Evolutionary conservation across 768 basidiomycete genomes (phyloP).

Genomic region (Lentinula lateritia): DNA sequence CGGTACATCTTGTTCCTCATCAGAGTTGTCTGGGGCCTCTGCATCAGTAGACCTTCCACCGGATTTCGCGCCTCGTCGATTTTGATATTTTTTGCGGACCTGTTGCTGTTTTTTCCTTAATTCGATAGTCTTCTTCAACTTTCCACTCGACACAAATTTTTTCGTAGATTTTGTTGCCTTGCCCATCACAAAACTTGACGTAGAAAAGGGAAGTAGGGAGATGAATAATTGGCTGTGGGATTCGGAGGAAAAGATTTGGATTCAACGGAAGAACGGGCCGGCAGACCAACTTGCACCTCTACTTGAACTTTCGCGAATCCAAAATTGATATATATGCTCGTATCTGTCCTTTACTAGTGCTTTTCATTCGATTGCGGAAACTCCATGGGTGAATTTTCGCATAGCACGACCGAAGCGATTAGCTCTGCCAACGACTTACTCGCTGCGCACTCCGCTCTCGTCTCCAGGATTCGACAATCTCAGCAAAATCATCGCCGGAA

Average conservation of each 20-base stretch:
- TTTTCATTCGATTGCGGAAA: background rate
- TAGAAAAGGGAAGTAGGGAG: background rate
- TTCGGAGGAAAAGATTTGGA: background rate
- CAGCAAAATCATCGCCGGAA: constrained; percentile 56
- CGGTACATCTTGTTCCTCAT: constrained; percentile 25
- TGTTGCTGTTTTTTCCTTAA: constrained; percentile 79
- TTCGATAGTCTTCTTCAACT: constrained; percentile 83
- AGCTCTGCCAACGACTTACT: constrained; percentile 62
- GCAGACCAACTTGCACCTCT: background rate
- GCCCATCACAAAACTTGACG: constrained; percentile 28
- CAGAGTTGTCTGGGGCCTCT: constrained; percentile 21
- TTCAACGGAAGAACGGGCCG: background rate
- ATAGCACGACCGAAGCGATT: constrained; percentile 43
- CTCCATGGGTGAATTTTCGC: background rate
- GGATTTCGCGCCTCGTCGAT: constrained; percentile 43
- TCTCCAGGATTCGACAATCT: constrained; percentile 46
- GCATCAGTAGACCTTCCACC: constrained; percentile 26
- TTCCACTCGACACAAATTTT: constrained; percentile 85
- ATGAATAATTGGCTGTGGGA: background rate
- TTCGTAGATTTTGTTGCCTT: constrained; percentile 77
- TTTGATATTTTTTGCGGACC: constrained; percentile 63
- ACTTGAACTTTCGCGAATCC: background rate
- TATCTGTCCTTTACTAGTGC: background rate
- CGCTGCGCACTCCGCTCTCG: constrained; percentile 52
- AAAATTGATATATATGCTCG: background rate